Percentiles rank a stretch among this genome's conserved stretches.
These are phyloP conservation scores for Backusella morwellensis DNA, from an alignment of 192 early-diverging fungal genomes.

Conservation along the genomic window DNA sequence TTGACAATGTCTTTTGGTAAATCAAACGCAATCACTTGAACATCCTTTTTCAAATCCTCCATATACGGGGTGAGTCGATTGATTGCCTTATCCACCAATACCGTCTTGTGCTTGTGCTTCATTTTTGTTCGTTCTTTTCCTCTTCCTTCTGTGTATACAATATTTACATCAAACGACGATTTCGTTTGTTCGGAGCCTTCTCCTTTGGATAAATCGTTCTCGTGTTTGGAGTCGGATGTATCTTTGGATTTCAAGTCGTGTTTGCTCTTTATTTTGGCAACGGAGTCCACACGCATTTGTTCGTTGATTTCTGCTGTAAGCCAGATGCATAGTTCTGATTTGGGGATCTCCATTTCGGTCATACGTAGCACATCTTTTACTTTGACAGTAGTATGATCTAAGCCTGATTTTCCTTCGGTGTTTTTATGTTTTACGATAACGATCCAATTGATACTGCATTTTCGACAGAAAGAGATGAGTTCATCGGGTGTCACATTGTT, in stretches of 20 bases:
- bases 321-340: constrained; percentile 54
- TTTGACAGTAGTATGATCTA: constrained; percentile 49
- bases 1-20: constrained; percentile 56
- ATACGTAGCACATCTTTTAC: constrained; percentile 72
- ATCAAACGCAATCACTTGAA: constrained; percentile 67
- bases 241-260: constrained; percentile 35
- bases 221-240: constrained; percentile 13
- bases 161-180: constrained; percentile 42
- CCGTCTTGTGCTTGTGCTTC: constrained; percentile 56
- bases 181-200: constrained; percentile 34
- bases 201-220: constrained; percentile 33
- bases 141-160: constrained; percentile 36
- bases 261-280: constrained; percentile 35
- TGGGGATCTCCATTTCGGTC: constrained; percentile 66
- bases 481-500: constrained; percentile 62
- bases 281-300: constrained; percentile 61
- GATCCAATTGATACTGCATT: constrained; percentile 78
- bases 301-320: constrained; percentile 66
- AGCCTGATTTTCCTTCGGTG: constrained; percentile 35
- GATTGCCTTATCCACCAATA: constrained; percentile 59
- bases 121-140: constrained; percentile 50
- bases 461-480: constrained; percentile 56
- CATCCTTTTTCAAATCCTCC: constrained; percentile 44
- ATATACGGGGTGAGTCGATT: constrained; percentile 54
- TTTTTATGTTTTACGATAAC: constrained; percentile 66